phyloP scores from a whole-genome alignment of 2,329 filamentous ascomycete genomes.

The Hortaea werneckii region DNA sequence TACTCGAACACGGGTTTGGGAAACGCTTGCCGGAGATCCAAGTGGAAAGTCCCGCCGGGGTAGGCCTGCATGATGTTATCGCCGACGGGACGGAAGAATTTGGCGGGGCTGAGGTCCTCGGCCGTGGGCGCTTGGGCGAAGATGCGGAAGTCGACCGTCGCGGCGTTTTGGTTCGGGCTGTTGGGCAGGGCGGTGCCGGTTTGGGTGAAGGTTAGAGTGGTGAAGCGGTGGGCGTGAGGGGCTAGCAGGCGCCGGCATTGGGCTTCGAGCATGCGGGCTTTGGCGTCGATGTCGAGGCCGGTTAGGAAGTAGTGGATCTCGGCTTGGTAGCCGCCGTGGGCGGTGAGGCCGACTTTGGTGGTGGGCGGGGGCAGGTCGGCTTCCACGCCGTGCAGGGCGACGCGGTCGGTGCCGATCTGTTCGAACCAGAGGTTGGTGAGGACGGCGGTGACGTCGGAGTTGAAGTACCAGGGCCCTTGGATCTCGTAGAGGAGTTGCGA shows the following conservation, averaged over 20 bases:
- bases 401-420: constrained; percentile 39
- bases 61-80: constrained; percentile 24
- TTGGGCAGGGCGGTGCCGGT: constrained; percentile 37
- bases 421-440: constrained; percentile 43
- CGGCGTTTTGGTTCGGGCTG: constrained; percentile 32
- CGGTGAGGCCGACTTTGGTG: constrained; percentile 41
- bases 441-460: constrained; percentile 46
- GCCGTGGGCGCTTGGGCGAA: constrained; percentile 26
- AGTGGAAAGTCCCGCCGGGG: constrained; percentile 22
- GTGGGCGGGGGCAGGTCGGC: constrained; percentile 39
- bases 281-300: constrained; percentile 36
- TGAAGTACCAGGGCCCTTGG: constrained; percentile 47
- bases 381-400: constrained; percentile 37
- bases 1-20: constrained; percentile 33
- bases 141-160: constrained; percentile 39
- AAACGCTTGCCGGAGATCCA: constrained; percentile 30
- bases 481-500: constrained; percentile 47
- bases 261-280: constrained; percentile 37
- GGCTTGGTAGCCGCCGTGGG: constrained; percentile 38
- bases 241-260: constrained; percentile 33
- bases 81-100: constrained; percentile 30
- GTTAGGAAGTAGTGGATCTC: constrained; percentile 36
- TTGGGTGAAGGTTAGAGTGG: constrained; percentile 27
- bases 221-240: constrained; percentile 28
- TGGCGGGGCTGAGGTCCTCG: constrained; percentile 17